phyloP scores from a whole-genome alignment of 768 basidiomycete species.

The Mycena haematopus region DNA sequence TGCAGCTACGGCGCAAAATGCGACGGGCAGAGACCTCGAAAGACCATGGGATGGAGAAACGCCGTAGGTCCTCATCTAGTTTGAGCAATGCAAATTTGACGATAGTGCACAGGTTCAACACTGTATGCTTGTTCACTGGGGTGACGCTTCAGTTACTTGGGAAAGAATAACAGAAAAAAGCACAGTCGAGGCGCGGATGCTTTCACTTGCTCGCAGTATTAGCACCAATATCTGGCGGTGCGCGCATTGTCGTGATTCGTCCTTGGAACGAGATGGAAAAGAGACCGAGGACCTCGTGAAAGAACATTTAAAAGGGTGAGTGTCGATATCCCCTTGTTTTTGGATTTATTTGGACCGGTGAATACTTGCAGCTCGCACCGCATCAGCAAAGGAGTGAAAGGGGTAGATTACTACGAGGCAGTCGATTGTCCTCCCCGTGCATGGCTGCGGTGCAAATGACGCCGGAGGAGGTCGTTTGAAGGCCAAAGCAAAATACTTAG shows the following conservation, averaged over 20 bases:
- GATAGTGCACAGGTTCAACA: conserved; percentile 39
- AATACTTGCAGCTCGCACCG: conserved; percentile 3
- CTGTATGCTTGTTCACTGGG: conserved; percentile 39
- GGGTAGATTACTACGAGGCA: conserved; percentile 12
- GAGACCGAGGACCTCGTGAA: conserved; percentile 25
- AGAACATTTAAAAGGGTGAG: conserved; percentile 17
- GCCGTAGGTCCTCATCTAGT: conserved; percentile 35
- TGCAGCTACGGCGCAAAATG: conserved; percentile 41
- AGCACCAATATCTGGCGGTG: conserved; percentile 36
- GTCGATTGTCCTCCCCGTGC: conserved; percentile 10
- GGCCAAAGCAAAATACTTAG: not conserved
- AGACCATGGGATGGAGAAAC: conserved; percentile 41
- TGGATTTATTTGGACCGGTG: too few relatives aligned
- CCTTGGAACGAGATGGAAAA: conserved; percentile 33
- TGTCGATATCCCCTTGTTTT: not conserved
- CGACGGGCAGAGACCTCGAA: conserved; percentile 40
- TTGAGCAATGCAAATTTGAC: not conserved
- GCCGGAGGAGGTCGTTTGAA: conserved; percentile 13
- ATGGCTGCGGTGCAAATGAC: conserved; percentile 13
- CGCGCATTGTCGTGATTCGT: conserved; percentile 34
- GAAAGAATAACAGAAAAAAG: conserved; percentile 37
- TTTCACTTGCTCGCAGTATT: conserved; percentile 25
- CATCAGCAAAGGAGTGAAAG: conserved; percentile 4
- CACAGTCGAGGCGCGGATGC: conserved; percentile 29
- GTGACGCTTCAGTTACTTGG: conserved; percentile 36